Evolutionary conservation across 306 rosid genomes (phyloP).

Genomic region (Prunus armeniaca): DNA sequence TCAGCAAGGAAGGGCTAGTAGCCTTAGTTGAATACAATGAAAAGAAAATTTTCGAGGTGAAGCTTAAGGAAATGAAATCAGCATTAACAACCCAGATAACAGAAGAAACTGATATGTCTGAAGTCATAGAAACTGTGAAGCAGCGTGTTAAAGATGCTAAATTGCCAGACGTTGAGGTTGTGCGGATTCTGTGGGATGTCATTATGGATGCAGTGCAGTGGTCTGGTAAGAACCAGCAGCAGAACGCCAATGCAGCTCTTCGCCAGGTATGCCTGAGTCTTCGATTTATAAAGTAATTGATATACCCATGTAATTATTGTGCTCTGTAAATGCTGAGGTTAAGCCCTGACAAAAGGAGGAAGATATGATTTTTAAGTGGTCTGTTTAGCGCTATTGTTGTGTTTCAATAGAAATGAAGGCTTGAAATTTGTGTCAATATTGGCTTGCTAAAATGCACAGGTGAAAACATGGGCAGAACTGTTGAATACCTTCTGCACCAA

Average conservation of each 20-base stretch:
- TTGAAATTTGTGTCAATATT: too few species aligned
- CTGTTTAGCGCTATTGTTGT: too few species aligned
- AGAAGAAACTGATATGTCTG: slow-evolving; percentile 89
- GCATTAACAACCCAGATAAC: slow-evolving; percentile 88
- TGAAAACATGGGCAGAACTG: slow-evolving; percentile 90
- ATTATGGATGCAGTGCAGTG: slow-evolving; percentile 99
- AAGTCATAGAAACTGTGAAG: slow-evolving; percentile 93
- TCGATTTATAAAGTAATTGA: background rate
- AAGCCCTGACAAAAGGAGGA: background rate
- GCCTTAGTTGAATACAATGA: slow-evolving; percentile 94
- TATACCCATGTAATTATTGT: background rate
- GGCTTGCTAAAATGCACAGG: slow-evolving; percentile 33
- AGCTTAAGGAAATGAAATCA: slow-evolving; percentile 92
- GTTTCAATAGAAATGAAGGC: too few species aligned
- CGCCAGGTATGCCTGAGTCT: slow-evolving; percentile 64
- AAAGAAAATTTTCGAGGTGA: slow-evolving; percentile 95
- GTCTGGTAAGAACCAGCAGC: slow-evolving; percentile 99
- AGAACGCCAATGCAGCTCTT: slow-evolving; percentile 94
- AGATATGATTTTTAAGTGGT: background rate
- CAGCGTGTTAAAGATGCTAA: slow-evolving; percentile 90
- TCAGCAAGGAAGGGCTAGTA: slow-evolving; percentile 91
- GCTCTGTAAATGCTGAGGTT: background rate
- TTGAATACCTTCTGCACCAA: slow-evolving; percentile 86
- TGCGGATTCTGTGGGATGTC: slow-evolving; percentile 89
- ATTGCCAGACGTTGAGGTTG: slow-evolving; percentile 77